Evolutionary conservation across 179 eudicot genomes (phyloP).

Genomic region (Beta lomatogona): DNA sequence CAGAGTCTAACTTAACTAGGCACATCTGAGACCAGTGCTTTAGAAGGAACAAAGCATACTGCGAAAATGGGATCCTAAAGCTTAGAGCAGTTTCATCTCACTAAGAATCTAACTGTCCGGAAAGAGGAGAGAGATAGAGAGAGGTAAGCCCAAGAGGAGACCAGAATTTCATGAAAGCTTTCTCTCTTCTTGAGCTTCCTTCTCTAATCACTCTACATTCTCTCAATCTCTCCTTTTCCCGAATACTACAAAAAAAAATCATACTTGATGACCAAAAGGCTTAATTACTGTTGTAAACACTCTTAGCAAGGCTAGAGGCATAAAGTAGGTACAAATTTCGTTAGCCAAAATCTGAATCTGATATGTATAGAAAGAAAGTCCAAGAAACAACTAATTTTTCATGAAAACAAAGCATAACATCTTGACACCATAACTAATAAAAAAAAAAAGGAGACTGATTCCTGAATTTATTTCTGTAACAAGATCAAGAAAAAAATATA

Average conservation of each 20-base stretch:
- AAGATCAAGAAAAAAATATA: neutral
- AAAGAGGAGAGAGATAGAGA: too few relatives aligned
- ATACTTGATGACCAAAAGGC: neutral
- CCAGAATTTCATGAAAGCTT: too few relatives aligned
- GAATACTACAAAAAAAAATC: neutral
- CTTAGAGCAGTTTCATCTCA: neutral
- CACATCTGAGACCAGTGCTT: neutral
- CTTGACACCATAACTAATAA: neutral
- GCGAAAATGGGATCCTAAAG: neutral
- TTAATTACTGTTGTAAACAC: neutral
- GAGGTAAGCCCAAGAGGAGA: too few relatives aligned
- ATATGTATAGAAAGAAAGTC: too few relatives aligned
- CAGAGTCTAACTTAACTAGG: neutral
- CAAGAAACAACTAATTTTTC: too few relatives aligned
- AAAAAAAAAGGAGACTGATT: neutral
- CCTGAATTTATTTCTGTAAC: neutral
- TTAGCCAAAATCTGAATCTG: neutral
- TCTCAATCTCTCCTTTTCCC: neutral
- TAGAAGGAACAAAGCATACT: neutral
- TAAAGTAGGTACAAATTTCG: neutral
- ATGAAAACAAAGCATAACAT: neutral
- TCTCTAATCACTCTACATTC: neutral
- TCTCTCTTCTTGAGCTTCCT: neutral
- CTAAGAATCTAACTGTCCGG: too few relatives aligned
- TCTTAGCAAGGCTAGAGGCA: neutral